phyloP scores from a whole-genome alignment of 371 early-diverging fungal species.

The Mucor lusitanicus region DNA sequence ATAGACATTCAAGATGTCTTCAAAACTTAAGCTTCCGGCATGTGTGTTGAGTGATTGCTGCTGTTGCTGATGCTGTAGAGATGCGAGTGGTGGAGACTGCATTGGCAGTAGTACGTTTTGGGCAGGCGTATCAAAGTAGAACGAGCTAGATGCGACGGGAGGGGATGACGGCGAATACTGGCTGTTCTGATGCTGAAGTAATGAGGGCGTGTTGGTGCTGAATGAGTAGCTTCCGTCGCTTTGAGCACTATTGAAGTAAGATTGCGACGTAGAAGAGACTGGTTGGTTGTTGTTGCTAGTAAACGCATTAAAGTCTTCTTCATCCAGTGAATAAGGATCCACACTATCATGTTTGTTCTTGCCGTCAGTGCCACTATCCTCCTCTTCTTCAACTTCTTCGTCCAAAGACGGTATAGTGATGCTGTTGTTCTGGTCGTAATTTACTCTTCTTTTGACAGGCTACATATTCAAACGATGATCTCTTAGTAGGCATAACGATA shows the following conservation, averaged over 20 bases:
- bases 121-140: conserved; percentile 2
- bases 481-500: not conserved
- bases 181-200: conserved; percentile 14
- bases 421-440: conserved; percentile 8
- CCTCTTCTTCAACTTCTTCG: conserved; percentile 10
- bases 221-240: not conserved
- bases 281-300: conserved; percentile 8
- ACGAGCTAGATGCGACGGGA: conserved; percentile 16
- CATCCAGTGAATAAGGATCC: conserved; percentile 5
- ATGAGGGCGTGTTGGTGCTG: not conserved
- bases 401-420: conserved; percentile 19
- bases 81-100: conserved; percentile 12
- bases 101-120: not conserved
- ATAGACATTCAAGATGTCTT: conserved; percentile 27
- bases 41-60: conserved; percentile 2
- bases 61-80: conserved; percentile 18
- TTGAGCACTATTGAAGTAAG: conserved; percentile 7
- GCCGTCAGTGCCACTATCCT: not conserved
- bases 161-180: conserved; percentile 15
- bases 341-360: not conserved
- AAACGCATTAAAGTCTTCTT: conserved; percentile 3
- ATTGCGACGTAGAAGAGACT: conserved; percentile 7
- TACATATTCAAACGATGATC: conserved; percentile 1
- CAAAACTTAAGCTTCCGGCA: conserved; percentile 34
- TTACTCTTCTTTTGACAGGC: conserved; percentile 21